These are phyloP conservation scores for Epicoccum sorghinum DNA, from an alignment of 2,329 filamentous ascomycete genomes.

Conservation along the genomic window DNA sequence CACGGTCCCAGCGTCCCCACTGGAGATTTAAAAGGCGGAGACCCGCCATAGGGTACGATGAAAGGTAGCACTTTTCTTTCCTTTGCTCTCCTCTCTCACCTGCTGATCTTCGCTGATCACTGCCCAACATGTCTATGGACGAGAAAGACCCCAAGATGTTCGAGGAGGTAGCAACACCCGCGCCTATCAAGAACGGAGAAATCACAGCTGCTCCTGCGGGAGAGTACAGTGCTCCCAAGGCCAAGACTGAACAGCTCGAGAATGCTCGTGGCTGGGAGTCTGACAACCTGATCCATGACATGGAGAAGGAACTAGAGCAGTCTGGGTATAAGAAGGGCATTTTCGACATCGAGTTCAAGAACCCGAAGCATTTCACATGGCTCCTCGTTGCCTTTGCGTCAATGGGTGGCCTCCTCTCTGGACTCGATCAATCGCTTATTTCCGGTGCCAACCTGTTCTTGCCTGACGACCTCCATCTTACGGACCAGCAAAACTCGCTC, in stretches of 20 bases:
- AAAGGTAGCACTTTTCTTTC: conserved; percentile 20
- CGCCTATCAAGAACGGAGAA: conserved; percentile 22
- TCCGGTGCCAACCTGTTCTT: conserved; percentile 73
- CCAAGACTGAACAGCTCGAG: conserved; percentile 41
- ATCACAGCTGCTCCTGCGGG: conserved; percentile 30
- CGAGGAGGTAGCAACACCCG: conserved; percentile 17
- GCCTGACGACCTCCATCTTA: conserved; percentile 63
- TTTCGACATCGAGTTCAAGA: conserved; percentile 64
- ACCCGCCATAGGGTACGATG: conserved; percentile 6
- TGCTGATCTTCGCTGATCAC: conserved; percentile 19
- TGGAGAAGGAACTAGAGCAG: conserved; percentile 48
- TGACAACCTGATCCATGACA: conserved; percentile 51
- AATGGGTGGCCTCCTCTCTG: conserved; percentile 75
- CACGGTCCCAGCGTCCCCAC: conserved; percentile 29
- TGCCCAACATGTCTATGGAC: conserved; percentile 36
- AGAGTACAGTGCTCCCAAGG: conserved; percentile 36
- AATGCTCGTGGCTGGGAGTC: conserved; percentile 50
- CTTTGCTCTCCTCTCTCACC: conserved; percentile 8
- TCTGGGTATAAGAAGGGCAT: conserved; percentile 47
- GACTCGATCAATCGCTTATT: conserved; percentile 75
- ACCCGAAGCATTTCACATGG: conserved; percentile 71
- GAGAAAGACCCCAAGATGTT: conserved; percentile 33
- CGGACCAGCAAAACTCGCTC: conserved; percentile 63
- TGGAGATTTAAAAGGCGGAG: conserved; percentile 36
- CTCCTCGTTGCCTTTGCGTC: conserved; percentile 73